phyloP scores from a whole-genome alignment of 2,329 filamentous ascomycete species.

The Diaporthe vaccinii region DNA sequence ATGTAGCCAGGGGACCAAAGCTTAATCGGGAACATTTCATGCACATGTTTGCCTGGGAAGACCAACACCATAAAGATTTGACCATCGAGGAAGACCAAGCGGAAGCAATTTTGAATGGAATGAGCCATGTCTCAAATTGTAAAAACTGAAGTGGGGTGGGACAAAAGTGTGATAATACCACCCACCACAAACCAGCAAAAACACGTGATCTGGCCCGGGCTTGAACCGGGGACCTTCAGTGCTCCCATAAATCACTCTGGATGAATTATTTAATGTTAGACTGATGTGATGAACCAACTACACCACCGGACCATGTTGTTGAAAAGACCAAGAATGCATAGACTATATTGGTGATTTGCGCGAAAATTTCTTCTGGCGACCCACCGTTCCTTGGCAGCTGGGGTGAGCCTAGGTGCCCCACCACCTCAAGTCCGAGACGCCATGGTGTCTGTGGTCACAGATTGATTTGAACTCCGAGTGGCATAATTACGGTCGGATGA shows the following conservation, averaged over 20 bases:
- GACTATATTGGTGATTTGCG: rapidly evolving
- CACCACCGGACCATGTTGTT: constrained; percentile 44
- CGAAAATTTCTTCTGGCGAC: background rate
- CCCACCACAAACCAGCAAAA: background rate
- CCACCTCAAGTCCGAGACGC: too few relatives aligned
- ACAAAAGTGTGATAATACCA: background rate
- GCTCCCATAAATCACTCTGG: background rate
- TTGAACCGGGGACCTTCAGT: constrained; percentile 39
- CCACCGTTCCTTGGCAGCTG: background rate
- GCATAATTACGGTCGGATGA: background rate
- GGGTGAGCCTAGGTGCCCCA: background rate
- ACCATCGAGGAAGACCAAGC: background rate
- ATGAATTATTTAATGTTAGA: constrained; percentile 53
- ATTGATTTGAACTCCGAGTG: background rate
- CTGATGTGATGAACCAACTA: constrained; percentile 64
- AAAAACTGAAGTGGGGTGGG: background rate
- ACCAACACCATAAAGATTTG: too few relatives aligned
- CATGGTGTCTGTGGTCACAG: background rate
- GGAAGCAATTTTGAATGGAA: background rate
- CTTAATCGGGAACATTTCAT: too few relatives aligned
- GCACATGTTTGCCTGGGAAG: too few relatives aligned
- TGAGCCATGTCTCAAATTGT: background rate
- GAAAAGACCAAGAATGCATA: rapidly evolving
- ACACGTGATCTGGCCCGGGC: constrained; percentile 24
- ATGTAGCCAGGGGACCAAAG: background rate